phyloP scores from a whole-genome alignment of 2,329 filamentous ascomycete species.

The Clonostachys sp. region DNA sequence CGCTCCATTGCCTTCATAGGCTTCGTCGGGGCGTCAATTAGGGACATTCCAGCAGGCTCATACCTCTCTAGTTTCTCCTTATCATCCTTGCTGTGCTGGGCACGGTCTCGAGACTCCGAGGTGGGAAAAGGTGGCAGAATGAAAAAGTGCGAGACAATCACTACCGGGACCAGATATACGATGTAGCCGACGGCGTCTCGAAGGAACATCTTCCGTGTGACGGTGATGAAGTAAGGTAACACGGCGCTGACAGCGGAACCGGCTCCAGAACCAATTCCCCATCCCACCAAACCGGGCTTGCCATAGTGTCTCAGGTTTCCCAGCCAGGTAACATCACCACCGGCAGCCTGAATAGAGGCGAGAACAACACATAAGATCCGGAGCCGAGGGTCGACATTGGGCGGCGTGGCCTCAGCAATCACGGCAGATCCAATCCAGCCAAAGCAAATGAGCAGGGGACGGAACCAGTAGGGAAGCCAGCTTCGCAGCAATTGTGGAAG shows the following conservation, averaged over 20 bases:
- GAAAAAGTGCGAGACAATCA: conserved; percentile 18
- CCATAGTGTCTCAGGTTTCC: conserved; percentile 20
- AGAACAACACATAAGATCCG: conserved; percentile 19
- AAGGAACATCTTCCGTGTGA: conserved; percentile 15
- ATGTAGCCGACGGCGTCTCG: conserved; percentile 17
- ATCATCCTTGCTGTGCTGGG: conserved; percentile 7
- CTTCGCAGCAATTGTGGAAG: conserved; percentile 17
- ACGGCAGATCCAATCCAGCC: conserved; percentile 20
- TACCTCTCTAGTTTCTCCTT: conserved; percentile 8
- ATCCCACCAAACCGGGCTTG: conserved; percentile 21
- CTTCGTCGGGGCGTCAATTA: not conserved
- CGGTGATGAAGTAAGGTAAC: conserved; percentile 19
- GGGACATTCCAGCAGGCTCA: conserved; percentile 5
- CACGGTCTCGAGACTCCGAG: conserved; percentile 6
- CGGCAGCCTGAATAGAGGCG: conserved; percentile 18
- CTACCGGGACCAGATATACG: conserved; percentile 14
- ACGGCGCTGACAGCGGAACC: conserved; percentile 18
- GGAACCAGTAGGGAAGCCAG: conserved; percentile 10
- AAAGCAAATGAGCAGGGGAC: conserved; percentile 14
- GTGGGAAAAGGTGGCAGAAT: conserved; percentile 14
- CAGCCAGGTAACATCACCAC: conserved; percentile 23
- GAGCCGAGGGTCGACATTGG: conserved; percentile 22
- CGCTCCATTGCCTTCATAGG: conserved; percentile 2
- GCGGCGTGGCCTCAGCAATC: conserved; percentile 18
- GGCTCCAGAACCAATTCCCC: conserved; percentile 24